These are phyloP conservation scores for Pseudocercospora musae DNA, from an alignment of 2,329 filamentous ascomycete genomes.

Conservation along the genomic window DNA sequence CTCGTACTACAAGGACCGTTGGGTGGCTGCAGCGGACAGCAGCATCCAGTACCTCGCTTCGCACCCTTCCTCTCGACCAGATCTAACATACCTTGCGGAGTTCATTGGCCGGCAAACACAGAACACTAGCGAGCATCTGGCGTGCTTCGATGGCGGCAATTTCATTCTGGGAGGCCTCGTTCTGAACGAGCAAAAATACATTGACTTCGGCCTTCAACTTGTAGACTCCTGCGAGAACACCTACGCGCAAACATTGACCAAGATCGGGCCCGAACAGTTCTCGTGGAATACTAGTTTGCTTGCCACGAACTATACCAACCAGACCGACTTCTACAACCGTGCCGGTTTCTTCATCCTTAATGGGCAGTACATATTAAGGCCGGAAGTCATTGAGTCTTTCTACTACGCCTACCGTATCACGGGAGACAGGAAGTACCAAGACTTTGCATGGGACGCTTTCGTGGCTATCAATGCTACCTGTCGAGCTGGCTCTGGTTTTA, in stretches of 20 bases:
- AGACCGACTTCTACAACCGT: constrained; percentile 60
- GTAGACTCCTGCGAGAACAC: constrained; percentile 73
- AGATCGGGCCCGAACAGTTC: constrained; percentile 70
- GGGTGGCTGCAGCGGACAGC: constrained; percentile 72
- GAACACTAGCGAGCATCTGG: constrained; percentile 52
- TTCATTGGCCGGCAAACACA: constrained; percentile 48
- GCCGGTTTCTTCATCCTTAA: constrained; percentile 66
- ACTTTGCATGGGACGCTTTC: constrained; percentile 21
- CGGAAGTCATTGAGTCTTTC: constrained; percentile 25
- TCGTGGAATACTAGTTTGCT: constrained; percentile 38
- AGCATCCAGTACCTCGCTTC: constrained; percentile 69
- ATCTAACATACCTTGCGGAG: constrained; percentile 67
- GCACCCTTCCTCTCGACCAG: constrained; percentile 62
- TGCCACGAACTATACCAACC: constrained; percentile 29
- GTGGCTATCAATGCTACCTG: constrained; percentile 20
- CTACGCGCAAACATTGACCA: constrained; percentile 64
- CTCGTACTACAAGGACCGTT: constrained; percentile 63
- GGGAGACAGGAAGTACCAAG: constrained; percentile 20
- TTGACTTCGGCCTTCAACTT: constrained; percentile 70
- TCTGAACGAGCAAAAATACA: constrained; percentile 63
- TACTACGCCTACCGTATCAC: constrained; percentile 26
- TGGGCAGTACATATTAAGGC: constrained; percentile 63
- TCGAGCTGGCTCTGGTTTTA: constrained; percentile 18
- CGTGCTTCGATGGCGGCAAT: constrained; percentile 81
- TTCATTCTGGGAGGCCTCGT: constrained; percentile 80